Conservation (phyloP, 768 basidiomycete species). For the Lactifluus subvellereus region DNA sequence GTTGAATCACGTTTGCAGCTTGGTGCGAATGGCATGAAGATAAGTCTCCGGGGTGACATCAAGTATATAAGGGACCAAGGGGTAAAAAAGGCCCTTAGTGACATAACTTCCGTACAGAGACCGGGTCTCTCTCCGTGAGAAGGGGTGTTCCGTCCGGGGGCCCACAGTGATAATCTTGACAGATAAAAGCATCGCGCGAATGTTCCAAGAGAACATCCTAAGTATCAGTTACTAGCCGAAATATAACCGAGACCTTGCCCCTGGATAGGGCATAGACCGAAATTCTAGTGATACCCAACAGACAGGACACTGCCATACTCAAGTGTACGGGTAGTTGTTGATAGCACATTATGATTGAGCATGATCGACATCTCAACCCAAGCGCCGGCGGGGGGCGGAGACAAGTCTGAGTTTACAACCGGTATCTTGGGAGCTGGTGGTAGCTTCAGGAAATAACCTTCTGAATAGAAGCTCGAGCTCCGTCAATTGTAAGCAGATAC, state of each 20-base stretch:
- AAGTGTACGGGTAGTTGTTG: neutral
- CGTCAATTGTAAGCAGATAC: conserved; percentile 2
- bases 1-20: neutral
- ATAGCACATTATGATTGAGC: neutral
- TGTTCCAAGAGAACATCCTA: conserved; percentile 13
- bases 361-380: conserved; percentile 6
- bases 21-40: neutral
- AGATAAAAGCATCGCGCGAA: conserved; percentile 13
- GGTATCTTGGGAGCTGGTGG: neutral
- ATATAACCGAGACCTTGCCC: conserved; percentile 11
- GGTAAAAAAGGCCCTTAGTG: neutral
- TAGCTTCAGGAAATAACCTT: neutral
- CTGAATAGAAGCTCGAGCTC: conserved; percentile 11
- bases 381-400: neutral
- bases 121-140: neutral
- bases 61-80: neutral
- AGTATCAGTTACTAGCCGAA: conserved; percentile 14
- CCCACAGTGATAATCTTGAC: conserved; percentile 5
- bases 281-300: neutral
- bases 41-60: neutral
- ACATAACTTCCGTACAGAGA: conserved; percentile 2
- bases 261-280: conserved; percentile 10
- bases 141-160: neutral
- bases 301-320: neutral
- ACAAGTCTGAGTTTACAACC: neutral